These are phyloP conservation scores for Boletus speciosus DNA, from an alignment of 768 basidiomycete genomes.

Conservation along the genomic window DNA sequence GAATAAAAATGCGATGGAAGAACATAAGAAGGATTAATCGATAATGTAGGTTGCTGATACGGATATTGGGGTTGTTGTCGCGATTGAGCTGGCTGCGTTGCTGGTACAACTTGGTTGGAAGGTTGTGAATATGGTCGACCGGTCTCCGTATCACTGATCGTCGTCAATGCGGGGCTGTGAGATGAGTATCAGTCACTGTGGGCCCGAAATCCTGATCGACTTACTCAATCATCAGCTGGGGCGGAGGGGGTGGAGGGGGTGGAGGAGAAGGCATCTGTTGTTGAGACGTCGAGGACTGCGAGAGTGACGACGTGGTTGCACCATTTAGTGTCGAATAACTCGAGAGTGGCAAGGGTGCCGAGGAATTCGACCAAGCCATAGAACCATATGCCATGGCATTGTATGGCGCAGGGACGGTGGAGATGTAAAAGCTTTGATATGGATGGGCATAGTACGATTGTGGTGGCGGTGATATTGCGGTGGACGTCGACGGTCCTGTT, in stretches of 20 bases:
- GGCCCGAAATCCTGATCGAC: conserved; percentile 22
- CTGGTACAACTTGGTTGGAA: conserved; percentile 37
- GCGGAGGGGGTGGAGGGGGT: conserved; percentile 21
- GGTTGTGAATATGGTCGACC: conserved; percentile 44
- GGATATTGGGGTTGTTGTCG: conserved; percentile 38
- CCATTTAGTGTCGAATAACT: conserved; percentile 77
- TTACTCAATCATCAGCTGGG: conserved; percentile 67
- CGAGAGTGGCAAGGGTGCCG: conserved; percentile 55
- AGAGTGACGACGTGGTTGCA: conserved; percentile 51
- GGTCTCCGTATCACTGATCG: conserved; percentile 50
- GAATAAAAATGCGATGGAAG: conserved; percentile 38
- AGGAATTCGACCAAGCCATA: conserved; percentile 42
- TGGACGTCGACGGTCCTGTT: conserved; percentile 39
- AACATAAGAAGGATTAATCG: conserved; percentile 42
- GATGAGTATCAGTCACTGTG: conserved; percentile 12
- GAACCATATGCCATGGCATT: conserved; percentile 55
- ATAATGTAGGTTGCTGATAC: conserved; percentile 39
- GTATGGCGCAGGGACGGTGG: conserved; percentile 43
- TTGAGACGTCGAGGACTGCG: conserved; percentile 29
- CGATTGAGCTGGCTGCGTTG: conserved; percentile 31
- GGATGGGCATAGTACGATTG: conserved; percentile 41
- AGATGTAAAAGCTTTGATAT: conserved; percentile 42
- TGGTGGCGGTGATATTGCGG: conserved; percentile 38
- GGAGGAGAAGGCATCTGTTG: conserved; percentile 31
- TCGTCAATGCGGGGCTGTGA: conserved; percentile 56